Conservation (phyloP, 2,329 filamentous ascomycete genomes). For the Colletotrichum eremochloae region DNA sequence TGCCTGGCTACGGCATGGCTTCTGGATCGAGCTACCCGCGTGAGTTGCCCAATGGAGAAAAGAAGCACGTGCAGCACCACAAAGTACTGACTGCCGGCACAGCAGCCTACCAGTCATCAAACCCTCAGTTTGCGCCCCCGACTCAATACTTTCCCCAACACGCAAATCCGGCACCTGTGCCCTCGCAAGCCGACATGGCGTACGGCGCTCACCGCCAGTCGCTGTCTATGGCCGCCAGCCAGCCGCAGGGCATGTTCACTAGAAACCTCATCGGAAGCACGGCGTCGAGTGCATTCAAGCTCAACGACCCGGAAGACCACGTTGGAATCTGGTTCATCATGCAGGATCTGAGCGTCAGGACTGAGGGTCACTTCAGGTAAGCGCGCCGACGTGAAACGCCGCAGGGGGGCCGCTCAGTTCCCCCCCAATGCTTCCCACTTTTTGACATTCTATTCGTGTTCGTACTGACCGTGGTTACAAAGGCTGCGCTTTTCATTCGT, state of each 20-base stretch:
- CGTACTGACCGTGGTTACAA: slow-evolving; percentile 11
- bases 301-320: slow-evolving; percentile 83
- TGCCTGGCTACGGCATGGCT: slow-evolving; percentile 26
- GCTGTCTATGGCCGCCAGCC: slow-evolving; percentile 57
- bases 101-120: slow-evolving; percentile 41
- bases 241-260: slow-evolving; percentile 88
- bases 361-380: slow-evolving; percentile 91
- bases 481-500: slow-evolving; percentile 82
- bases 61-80: background rate
- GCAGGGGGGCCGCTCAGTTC: no score
- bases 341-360: slow-evolving; percentile 94
- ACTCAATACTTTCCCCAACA: slow-evolving; percentile 55
- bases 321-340: slow-evolving; percentile 97
- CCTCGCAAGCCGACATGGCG: slow-evolving; percentile 47
- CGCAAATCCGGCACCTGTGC: slow-evolving; percentile 47
- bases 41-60: slow-evolving; percentile 8
- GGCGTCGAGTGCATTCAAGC: slow-evolving; percentile 86
- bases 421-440: no score
- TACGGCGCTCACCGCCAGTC: slow-evolving; percentile 46
- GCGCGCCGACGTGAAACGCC: slow-evolving; percentile 29
- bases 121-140: slow-evolving; percentile 53
- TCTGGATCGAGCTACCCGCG: slow-evolving; percentile 42
- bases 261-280: slow-evolving; percentile 94
- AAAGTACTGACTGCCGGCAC: background rate
- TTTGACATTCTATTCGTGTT: background rate